Evolutionary conservation across 2,329 filamentous ascomycete species (phyloP).

Genomic region (Verticillium nubilum): DNA sequence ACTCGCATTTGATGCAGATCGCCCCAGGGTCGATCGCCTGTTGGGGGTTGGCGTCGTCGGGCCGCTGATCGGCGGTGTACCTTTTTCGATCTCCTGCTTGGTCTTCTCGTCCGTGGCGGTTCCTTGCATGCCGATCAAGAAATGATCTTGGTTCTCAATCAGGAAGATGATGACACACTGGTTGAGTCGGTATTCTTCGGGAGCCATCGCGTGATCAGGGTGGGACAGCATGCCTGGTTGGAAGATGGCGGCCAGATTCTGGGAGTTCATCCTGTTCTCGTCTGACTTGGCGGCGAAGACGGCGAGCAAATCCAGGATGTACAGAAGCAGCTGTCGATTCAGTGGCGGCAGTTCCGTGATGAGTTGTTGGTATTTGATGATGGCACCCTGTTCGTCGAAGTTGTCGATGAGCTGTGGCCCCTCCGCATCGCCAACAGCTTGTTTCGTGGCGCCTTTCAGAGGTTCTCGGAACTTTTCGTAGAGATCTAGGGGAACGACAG

Average conservation of each 20-base stretch:
- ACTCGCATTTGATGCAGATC: constrained; percentile 84
- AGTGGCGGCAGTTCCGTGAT: constrained; percentile 91
- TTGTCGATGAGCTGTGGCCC: constrained; percentile 64
- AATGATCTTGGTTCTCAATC: constrained; percentile 97
- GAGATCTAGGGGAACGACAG: constrained; percentile 89
- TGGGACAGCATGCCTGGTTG: constrained; percentile 95
- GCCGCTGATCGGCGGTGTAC: constrained; percentile 50
- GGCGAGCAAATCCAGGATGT: constrained; percentile 90
- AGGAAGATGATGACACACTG: constrained; percentile 97
- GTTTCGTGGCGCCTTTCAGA: constrained; percentile 64
- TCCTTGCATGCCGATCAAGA: constrained; percentile 96
- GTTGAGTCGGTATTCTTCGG: constrained; percentile 87
- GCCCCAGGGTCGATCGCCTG: constrained; percentile 54
- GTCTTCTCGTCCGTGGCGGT: constrained; percentile 91
- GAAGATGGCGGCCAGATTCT: constrained; percentile 93
- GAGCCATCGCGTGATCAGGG: constrained; percentile 90
- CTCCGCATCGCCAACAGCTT: constrained; percentile 65
- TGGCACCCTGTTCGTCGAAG: constrained; percentile 61
- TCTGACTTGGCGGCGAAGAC: constrained; percentile 97
- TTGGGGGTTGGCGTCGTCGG: constrained; percentile 45
- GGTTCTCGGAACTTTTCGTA: constrained; percentile 90
- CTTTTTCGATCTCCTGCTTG: constrained; percentile 60
- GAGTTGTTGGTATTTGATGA: constrained; percentile 76
- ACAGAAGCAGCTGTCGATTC: constrained; percentile 88
- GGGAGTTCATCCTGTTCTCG: constrained; percentile 92